Evolutionary conservation across 2,329 filamentous ascomycete genomes (phyloP).

Genomic region (Escovopsis sp.): DNA sequence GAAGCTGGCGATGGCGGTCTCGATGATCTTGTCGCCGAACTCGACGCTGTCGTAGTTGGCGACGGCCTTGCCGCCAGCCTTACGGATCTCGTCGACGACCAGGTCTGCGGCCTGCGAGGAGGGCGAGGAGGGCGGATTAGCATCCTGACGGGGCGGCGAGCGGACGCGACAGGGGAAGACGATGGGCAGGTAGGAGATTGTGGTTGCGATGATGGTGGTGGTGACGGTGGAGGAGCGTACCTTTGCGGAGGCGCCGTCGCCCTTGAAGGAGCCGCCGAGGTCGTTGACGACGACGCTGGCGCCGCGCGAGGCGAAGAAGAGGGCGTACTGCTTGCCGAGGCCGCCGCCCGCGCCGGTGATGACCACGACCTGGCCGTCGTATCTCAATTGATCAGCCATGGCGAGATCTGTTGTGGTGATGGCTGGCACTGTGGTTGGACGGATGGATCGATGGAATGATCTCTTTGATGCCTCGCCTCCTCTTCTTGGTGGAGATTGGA

Average conservation of each 20-base stretch:
- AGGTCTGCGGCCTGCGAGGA: slow-evolving; percentile 57
- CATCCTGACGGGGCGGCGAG: slow-evolving; percentile 7
- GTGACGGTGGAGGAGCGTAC: slow-evolving; percentile 28
- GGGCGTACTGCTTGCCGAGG: slow-evolving; percentile 66
- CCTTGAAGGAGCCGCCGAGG: slow-evolving; percentile 82
- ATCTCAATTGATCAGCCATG: slow-evolving; percentile 59
- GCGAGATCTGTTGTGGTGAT: slow-evolving; percentile 13
- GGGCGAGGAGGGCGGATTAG: not conserved
- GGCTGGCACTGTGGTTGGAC: not conserved
- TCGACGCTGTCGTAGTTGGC: slow-evolving; percentile 96
- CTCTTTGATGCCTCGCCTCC: not conserved
- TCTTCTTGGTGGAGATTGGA: not conserved
- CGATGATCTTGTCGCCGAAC: slow-evolving; percentile 86
- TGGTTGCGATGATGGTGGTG: not conserved
- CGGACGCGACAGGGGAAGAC: not conserved
- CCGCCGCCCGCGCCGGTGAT: slow-evolving; percentile 72
- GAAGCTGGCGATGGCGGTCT: slow-evolving; percentile 66
- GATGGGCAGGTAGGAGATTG: not conserved
- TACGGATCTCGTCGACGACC: slow-evolving; percentile 70
- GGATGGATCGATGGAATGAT: too few species aligned
- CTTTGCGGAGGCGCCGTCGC: slow-evolving; percentile 76
- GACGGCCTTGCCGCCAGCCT: slow-evolving; percentile 84
- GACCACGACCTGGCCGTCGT: slow-evolving; percentile 72
- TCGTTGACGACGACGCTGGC: slow-evolving; percentile 96
- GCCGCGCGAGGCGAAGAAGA: slow-evolving; percentile 83